Evolutionary conservation across 345 rosid genomes (phyloP).

Genomic region (Syzygium oleosum): DNA sequence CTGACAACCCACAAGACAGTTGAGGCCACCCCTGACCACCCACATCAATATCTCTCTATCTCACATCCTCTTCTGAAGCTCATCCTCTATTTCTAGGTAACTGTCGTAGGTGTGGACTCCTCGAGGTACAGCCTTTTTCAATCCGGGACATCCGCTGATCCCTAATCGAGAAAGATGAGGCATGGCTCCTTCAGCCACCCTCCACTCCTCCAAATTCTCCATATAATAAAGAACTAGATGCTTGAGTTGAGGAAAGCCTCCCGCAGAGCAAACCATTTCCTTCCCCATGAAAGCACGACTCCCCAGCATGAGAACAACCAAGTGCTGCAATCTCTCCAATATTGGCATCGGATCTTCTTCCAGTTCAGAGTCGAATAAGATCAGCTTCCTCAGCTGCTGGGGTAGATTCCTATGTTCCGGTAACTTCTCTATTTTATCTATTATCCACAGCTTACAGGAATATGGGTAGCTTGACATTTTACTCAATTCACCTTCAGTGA

Average conservation of each 20-base stretch:
- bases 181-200: conserved; percentile 37
- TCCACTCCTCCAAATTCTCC: conserved; percentile 28
- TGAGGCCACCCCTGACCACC: no score
- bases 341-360: no score
- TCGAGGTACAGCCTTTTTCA: no score
- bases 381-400: conserved; percentile 19
- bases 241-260: no score
- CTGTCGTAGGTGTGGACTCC: no score
- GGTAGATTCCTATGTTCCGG: conserved; percentile 21
- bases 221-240: no score
- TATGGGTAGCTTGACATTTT: conserved; percentile 4
- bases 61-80: no score
- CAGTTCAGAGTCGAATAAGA: fast-evolving
- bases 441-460: conserved; percentile 6
- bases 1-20: no score
- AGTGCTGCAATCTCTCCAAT: background rate
- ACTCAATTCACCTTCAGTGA: background rate
- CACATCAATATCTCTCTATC: no score
- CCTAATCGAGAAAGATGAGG: conserved; percentile 14
- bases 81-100: no score
- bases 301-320: background rate
- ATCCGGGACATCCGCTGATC: conserved; percentile 15
- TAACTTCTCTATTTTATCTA: conserved; percentile 10
- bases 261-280: no score
- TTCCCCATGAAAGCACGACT: fast-evolving